Conservation (phyloP, 2,329 filamentous ascomycete species). For the Fusarium sp. region DNA sequence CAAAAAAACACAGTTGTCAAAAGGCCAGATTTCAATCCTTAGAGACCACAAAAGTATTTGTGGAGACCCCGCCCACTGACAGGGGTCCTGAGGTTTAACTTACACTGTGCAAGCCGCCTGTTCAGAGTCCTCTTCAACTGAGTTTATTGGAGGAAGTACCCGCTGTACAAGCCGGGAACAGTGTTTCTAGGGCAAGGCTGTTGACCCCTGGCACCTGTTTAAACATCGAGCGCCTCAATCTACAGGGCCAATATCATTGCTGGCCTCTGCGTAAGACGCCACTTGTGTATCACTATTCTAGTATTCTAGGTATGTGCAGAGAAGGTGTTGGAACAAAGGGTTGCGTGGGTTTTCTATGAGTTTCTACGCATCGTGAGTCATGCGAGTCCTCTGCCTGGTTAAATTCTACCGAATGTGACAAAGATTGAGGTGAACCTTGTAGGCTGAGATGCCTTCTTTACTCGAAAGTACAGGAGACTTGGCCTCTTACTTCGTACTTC, state of each 20-base stretch:
- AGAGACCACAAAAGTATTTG: too few species aligned
- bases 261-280: conserved; percentile 24
- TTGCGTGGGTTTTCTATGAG: conserved; percentile 19
- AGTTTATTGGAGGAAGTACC: neutral
- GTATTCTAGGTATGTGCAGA: neutral
- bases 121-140: neutral
- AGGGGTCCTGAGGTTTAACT: conserved; percentile 41
- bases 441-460: neutral
- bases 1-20: conserved; percentile 50
- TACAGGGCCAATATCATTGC: neutral
- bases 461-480: conserved; percentile 21
- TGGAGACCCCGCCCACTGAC: conserved; percentile 26
- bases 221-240: conserved; percentile 26
- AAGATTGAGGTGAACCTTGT: neutral
- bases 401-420: neutral
- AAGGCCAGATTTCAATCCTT: conserved; percentile 59
- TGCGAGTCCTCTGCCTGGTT: conserved; percentile 1
- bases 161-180: conserved; percentile 16
- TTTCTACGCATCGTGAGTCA: conserved; percentile 38
- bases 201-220: conserved; percentile 27
- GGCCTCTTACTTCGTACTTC: conserved; percentile 40
- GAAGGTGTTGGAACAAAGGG: conserved; percentile 14
- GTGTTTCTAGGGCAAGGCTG: conserved; percentile 36
- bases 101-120: conserved; percentile 40
- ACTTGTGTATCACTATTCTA: conserved; percentile 11